A percentile compares a stretch with the other conserved stretches of the same genome.
Evolutionary conservation across 1,284 basidiomycete genomes (phyloP).

Genomic region (Ceratobasidium sp.): DNA sequence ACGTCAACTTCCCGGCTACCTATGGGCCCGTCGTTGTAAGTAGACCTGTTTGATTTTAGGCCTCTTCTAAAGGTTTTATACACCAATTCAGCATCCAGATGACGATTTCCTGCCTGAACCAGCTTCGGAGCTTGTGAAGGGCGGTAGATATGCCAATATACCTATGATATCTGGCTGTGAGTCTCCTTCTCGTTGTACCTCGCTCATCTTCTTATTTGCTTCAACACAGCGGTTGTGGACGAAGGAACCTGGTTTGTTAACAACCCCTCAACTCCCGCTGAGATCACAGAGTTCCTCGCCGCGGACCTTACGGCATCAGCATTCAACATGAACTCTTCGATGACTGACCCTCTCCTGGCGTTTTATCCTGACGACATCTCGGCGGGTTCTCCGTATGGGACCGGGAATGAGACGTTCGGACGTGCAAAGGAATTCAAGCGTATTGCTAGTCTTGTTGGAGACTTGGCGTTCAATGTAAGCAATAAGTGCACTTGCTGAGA

Average conservation of each 20-base stretch:
- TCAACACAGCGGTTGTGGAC: background rate
- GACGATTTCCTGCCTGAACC: slow-evolving; percentile 15
- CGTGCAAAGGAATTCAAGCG: background rate
- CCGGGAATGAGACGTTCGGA: slow-evolving; percentile 7
- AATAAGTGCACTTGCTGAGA: too few relatives aligned
- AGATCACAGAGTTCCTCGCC: background rate
- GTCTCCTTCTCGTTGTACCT: background rate
- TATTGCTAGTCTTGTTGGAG: background rate
- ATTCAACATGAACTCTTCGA: background rate
- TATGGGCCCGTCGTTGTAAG: slow-evolving; percentile 25
- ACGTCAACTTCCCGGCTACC: slow-evolving; percentile 18
- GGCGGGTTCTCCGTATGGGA: slow-evolving; percentile 12
- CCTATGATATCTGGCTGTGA: slow-evolving; percentile 29
- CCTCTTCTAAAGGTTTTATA: background rate
- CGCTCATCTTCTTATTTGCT: too few relatives aligned
- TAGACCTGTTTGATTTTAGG: background rate
- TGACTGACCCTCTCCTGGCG: background rate
- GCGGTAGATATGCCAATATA: slow-evolving; percentile 28
- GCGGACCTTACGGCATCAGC: background rate
- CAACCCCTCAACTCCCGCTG: background rate
- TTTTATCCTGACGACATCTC: slow-evolving; percentile 9
- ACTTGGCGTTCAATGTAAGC: background rate
- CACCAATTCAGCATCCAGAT: background rate
- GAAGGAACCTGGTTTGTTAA: slow-evolving; percentile 18
- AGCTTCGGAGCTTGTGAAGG: background rate